These are phyloP conservation scores for Trypanosoma cruzi DNA, from an alignment of 208 protist genomes.

Conservation along the genomic window DNA sequence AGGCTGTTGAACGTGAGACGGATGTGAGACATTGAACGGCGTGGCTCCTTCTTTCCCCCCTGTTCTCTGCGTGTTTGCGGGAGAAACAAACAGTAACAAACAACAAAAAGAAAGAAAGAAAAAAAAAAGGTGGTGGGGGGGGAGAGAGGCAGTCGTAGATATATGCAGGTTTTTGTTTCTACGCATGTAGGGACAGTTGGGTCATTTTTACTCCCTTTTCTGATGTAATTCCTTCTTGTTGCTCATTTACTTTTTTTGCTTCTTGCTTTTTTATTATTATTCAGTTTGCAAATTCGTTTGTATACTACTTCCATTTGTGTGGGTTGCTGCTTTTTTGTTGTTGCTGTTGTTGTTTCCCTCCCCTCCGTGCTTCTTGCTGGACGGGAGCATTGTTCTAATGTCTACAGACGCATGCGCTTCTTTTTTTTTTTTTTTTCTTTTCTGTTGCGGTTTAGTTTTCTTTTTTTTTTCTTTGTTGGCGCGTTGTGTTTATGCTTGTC, in stretches of 20 bases:
- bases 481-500: background rate
- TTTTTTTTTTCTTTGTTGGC: conserved; percentile 13
- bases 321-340: background rate
- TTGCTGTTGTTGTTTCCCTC: too few species aligned
- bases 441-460: conserved; percentile 2
- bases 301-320: background rate
- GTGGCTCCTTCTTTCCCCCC: too few species aligned
- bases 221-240: background rate
- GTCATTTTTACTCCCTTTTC: conserved; percentile 2
- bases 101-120: conserved; percentile 1
- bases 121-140: background rate
- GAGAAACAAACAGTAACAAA: too few species aligned
- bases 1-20: too few species aligned
- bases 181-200: background rate
- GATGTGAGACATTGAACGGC: too few species aligned
- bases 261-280: conserved; percentile 21
- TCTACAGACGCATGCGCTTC: too few species aligned
- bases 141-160: background rate
- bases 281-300: background rate
- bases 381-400: too few species aligned
- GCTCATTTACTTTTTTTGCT: background rate
- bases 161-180: background rate
- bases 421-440: conserved; percentile 8
- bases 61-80: too few species aligned
- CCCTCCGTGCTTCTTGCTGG: conserved; percentile 7